These are phyloP conservation scores for Choricystis sp. DNA, from an alignment of 139 green algal species.

Conservation along the genomic window DNA sequence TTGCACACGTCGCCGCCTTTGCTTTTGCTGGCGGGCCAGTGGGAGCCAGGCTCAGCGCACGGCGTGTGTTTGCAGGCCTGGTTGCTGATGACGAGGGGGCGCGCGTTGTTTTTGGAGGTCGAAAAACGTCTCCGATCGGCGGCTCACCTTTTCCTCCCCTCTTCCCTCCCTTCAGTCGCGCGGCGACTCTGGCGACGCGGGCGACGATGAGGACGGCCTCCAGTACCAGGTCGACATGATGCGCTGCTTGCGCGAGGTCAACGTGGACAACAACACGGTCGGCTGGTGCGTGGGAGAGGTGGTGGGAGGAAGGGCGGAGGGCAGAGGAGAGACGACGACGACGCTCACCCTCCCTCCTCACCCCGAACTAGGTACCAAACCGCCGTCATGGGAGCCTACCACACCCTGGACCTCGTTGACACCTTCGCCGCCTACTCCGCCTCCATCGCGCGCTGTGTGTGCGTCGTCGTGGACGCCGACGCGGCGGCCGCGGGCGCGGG, in stretches of 20 bases:
- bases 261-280: constrained; percentile 99
- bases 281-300: constrained; percentile 59
- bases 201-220: constrained; percentile 33
- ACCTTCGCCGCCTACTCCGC: constrained; percentile 97
- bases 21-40: too few species aligned
- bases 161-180: neutral
- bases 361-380: too few species aligned
- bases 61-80: too few species aligned
- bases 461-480: constrained; percentile 85
- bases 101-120: too few species aligned
- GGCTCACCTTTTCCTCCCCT: too few species aligned
- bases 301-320: too few species aligned
- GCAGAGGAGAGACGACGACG: too few species aligned
- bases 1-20: too few species aligned
- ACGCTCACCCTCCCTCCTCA: too few species aligned
- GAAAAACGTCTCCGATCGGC: too few species aligned
- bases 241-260: constrained; percentile 90
- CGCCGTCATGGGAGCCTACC: constrained; percentile 51
- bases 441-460: constrained; percentile 88
- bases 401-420: constrained; percentile 92
- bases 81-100: too few species aligned
- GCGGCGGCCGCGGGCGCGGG: constrained; percentile 14
- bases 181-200: neutral
- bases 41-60: too few species aligned
- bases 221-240: constrained; percentile 99